These are phyloP conservation scores for Verticillium longisporum DNA, from an alignment of 2,329 filamentous ascomycete species.

Conservation along the genomic window DNA sequence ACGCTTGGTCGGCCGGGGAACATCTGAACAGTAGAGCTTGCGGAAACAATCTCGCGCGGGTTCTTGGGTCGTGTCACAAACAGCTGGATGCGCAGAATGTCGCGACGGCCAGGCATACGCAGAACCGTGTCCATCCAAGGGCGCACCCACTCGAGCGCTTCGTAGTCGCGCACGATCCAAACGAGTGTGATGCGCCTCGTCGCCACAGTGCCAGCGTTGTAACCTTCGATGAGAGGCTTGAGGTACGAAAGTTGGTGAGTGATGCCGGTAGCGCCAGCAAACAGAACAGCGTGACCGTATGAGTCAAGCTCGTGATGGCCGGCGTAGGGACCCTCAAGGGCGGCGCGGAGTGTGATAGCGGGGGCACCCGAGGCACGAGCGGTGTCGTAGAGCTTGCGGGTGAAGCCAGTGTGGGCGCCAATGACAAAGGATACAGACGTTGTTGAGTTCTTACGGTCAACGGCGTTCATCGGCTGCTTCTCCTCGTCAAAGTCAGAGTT, in stretches of 20 bases:
- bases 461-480: slow-evolving; percentile 27
- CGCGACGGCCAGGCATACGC: slow-evolving; percentile 70
- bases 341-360: slow-evolving; percentile 58
- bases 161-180: slow-evolving; percentile 87
- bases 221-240: slow-evolving; percentile 65
- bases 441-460: slow-evolving; percentile 33
- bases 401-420: slow-evolving; percentile 82
- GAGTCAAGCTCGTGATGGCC: slow-evolving; percentile 81
- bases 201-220: slow-evolving; percentile 64
- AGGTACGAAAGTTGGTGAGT: slow-evolving; percentile 91
- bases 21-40: slow-evolving; percentile 80
- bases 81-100: slow-evolving; percentile 78
- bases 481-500: slow-evolving; percentile 17
- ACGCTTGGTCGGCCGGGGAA: slow-evolving; percentile 85
- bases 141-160: slow-evolving; percentile 88
- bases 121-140: slow-evolving; percentile 76
- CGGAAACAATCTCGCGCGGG: slow-evolving; percentile 72
- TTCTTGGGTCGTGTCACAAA: slow-evolving; percentile 86
- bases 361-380: slow-evolving; percentile 48
- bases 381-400: slow-evolving; percentile 68
- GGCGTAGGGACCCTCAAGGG: slow-evolving; percentile 85
- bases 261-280: slow-evolving; percentile 90
- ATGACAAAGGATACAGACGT: slow-evolving; percentile 74
- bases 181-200: slow-evolving; percentile 76
- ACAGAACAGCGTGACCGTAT: slow-evolving; percentile 85